These are phyloP conservation scores for Inonotus hispidus DNA, from an alignment of 1,284 basidiomycete species.

Conservation along the genomic window DNA sequence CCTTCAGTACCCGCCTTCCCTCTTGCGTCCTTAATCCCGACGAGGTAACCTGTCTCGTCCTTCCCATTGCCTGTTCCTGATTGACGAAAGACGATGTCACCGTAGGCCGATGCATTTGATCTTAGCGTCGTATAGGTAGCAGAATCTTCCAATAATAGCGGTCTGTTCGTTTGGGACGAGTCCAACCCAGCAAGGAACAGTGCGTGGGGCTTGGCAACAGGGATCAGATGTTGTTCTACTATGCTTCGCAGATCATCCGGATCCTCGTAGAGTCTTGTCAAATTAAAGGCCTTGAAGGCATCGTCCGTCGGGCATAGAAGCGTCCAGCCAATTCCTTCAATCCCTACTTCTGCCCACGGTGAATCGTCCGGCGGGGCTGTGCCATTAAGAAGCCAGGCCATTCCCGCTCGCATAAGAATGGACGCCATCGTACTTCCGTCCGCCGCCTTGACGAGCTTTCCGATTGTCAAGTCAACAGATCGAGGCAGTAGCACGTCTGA, in stretches of 20 bases:
- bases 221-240: slow-evolving; percentile 88
- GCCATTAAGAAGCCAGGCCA: slow-evolving; percentile 89
- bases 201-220: slow-evolving; percentile 33
- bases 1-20: slow-evolving; percentile 67
- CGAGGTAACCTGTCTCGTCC: slow-evolving; percentile 45
- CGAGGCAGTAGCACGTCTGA: slow-evolving; percentile 87
- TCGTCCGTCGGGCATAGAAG: slow-evolving; percentile 88
- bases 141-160: slow-evolving; percentile 66
- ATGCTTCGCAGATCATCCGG: slow-evolving; percentile 56
- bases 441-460: slow-evolving; percentile 86
- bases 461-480: slow-evolving; percentile 79
- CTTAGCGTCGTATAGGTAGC: slow-evolving; percentile 72
- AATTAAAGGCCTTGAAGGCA: slow-evolving; percentile 86
- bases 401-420: slow-evolving; percentile 75
- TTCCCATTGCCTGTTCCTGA: slow-evolving; percentile 37
- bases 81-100: slow-evolving; percentile 75
- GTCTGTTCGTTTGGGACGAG: slow-evolving; percentile 57
- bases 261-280: slow-evolving; percentile 73
- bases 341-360: slow-evolving; percentile 47
- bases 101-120: slow-evolving; percentile 58
- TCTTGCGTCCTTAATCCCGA: slow-evolving; percentile 89
- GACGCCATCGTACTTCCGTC: slow-evolving; percentile 86
- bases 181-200: slow-evolving; percentile 27
- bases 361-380: slow-evolving; percentile 65
- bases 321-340: slow-evolving; percentile 62